A percentile compares a stretch with the other conserved stretches of the same genome.
Conservation (phyloP, 2,329 filamentous ascomycete species). For the Uncinocarpus reesii region DNA sequence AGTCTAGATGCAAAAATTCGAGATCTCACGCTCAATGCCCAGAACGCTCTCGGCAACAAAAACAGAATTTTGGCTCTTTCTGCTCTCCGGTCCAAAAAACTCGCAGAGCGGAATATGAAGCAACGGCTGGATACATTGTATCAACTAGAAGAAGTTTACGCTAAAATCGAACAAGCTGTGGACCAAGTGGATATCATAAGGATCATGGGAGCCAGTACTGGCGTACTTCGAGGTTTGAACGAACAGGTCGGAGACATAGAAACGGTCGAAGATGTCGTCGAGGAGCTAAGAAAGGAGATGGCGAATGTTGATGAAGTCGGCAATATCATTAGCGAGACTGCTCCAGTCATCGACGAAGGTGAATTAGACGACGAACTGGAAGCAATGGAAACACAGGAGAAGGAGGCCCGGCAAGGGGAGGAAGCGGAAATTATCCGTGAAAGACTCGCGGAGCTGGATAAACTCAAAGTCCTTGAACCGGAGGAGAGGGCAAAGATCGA, state of each 20-base stretch:
- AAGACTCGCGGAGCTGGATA: constrained; percentile 42
- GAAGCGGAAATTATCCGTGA: constrained; percentile 41
- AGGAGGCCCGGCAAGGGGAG: constrained; percentile 39
- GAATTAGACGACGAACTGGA: constrained; percentile 85
- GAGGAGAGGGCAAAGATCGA: constrained; percentile 8
- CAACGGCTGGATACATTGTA: constrained; percentile 61
- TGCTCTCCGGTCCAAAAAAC: constrained; percentile 71
- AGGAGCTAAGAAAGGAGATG: constrained; percentile 69
- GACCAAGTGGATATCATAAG: constrained; percentile 75
- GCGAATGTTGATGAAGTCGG: constrained; percentile 71
- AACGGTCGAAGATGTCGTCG: constrained; percentile 64
- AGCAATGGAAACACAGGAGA: constrained; percentile 55
- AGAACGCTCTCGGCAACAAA: constrained; percentile 59
- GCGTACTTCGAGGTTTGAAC: constrained; percentile 63
- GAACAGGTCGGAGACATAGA: constrained; percentile 65
- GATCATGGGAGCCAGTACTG: constrained; percentile 68
- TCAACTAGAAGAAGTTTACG: constrained; percentile 73
- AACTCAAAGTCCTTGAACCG: constrained; percentile 13
- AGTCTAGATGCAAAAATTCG: constrained; percentile 49
- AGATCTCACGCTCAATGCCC: constrained; percentile 47
- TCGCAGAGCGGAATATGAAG: constrained; percentile 62
- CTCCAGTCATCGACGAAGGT: constrained; percentile 55
- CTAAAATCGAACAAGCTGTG: constrained; percentile 73
- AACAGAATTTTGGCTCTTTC: constrained; percentile 66
- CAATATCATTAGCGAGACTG: constrained; percentile 59